phyloP scores from a whole-genome alignment of 352 stramenopile genomes.

The Phytophthora agathidicida region DNA sequence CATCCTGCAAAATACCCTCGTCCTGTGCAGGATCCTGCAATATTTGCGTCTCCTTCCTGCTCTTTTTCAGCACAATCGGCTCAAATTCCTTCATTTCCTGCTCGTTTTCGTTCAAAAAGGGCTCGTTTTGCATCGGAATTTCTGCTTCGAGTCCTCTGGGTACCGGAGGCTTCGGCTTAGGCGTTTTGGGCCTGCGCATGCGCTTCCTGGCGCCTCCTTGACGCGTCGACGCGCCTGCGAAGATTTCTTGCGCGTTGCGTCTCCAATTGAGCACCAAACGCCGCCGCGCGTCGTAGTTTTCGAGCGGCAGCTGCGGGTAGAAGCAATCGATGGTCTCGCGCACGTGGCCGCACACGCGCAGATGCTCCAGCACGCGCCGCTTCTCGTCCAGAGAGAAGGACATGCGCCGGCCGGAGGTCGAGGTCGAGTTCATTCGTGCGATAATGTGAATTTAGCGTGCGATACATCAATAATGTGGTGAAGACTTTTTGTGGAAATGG shows the following conservation, averaged over 20 bases:
- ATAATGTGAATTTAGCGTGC: constrained; percentile 8
- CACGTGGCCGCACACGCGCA: constrained; percentile 12
- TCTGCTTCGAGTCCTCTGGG: constrained; percentile 12
- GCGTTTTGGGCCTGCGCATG: constrained; percentile 12
- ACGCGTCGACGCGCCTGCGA: constrained; percentile 16
- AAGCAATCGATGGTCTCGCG: constrained; percentile 26
- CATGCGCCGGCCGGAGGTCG: not conserved
- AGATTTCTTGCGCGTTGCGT: constrained; percentile 20
- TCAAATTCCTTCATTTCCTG: constrained; percentile 9
- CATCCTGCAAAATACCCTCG: not conserved
- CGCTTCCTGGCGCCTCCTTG: constrained; percentile 12
- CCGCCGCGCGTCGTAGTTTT: constrained; percentile 24
- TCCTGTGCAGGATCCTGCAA: not conserved
- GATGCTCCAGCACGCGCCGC: constrained; percentile 29
- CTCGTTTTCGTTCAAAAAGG: constrained; percentile 7
- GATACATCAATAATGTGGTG: constrained; percentile 1
- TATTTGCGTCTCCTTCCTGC: constrained; percentile 1
- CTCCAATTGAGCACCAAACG: constrained; percentile 23
- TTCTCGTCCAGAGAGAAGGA: constrained; percentile 36
- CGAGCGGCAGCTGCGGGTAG: constrained; percentile 22
- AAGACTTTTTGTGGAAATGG: not conserved
- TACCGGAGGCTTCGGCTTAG: constrained; percentile 1
- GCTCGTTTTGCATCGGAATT: not conserved
- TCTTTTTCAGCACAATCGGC: constrained; percentile 3
- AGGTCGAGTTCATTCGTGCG: not conserved